Base-by-base conservation (phyloP, 1,139 yeast genomes). In the Ogataea hybrid region DNA sequence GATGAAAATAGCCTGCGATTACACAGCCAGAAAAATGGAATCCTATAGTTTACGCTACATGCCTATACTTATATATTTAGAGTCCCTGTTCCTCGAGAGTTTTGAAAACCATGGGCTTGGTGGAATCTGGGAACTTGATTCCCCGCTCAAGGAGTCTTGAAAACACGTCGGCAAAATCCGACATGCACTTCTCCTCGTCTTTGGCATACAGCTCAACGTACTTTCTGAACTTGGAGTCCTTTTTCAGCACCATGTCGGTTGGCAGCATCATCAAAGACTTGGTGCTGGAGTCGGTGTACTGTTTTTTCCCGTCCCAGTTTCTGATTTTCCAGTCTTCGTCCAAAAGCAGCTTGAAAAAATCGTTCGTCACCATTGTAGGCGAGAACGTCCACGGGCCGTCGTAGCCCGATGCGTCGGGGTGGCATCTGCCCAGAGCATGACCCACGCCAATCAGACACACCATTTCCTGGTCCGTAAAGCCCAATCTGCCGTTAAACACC, bases 361-460 rank as follows among this genome's bases (percentile, higher is more conserved):
- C 92, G 64, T 87, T 88, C 54, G 92, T 81, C 65, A 90, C 86
- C 65, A 77, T 70, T 53, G 89, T 89, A 56, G 88, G 86, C 30
- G 89, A 81, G 45, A 90, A 92, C 43, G 92, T 94, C 97, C 97
- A 90, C 39, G 96, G 96, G 38, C 97, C 97, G 49, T 84, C 94
- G 62, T 70, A 90, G 3, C 96, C 97, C 10, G 84, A 74, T 51
- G 72, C 71, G 37, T 68, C 57, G 25, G 70, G 62, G 65, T 87
- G 96, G 59, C 95, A 85, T 55, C 75, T 66, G 48, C 96, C 96
- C 51, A 88, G 72, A 47, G 85, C 79, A 65, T 89, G 96, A 29
- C 96, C 96, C 25, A 58, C 63, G 51, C 97, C 97, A 56, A 86
- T 71, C 52, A 89, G 71, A 32, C 92, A 90, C 42, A 85, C 96